Percentiles rank a stretch among this genome's conserved stretches.
Evolutionary conservation across 306 rosid species (phyloP).

Genomic region (Lotus japonicus): DNA sequence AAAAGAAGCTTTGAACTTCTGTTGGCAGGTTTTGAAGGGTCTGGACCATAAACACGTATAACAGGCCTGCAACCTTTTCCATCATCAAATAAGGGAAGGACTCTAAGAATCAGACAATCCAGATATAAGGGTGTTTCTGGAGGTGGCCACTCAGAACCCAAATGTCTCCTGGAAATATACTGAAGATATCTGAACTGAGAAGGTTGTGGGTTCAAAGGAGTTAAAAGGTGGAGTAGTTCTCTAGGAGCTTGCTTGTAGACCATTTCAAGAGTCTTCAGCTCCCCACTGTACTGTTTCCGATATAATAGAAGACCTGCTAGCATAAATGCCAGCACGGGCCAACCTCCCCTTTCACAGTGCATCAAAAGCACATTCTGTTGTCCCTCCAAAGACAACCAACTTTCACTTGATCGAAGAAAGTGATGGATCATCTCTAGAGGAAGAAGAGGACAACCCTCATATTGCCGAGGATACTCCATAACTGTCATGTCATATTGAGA

Average conservation of each 20-base stretch:
- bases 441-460: slow-evolving; percentile 82
- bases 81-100: slow-evolving; percentile 65
- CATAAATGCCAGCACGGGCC: slow-evolving; percentile 99
- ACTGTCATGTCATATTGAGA: slow-evolving; percentile 96
- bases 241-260: slow-evolving; percentile 97
- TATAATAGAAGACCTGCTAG: slow-evolving; percentile 82
- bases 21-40: slow-evolving; percentile 63
- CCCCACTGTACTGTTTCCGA: slow-evolving; percentile 90
- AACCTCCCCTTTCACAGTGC: slow-evolving; percentile 98
- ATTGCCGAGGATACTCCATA: slow-evolving; percentile 96
- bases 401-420: slow-evolving; percentile 96
- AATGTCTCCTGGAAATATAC: slow-evolving; percentile 79
- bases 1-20: slow-evolving; percentile 87
- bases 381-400: slow-evolving; percentile 95
- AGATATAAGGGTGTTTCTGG: slow-evolving; percentile 73
- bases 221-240: slow-evolving; percentile 75
- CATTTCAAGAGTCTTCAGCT: slow-evolving; percentile 94
- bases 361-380: slow-evolving; percentile 89
- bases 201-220: slow-evolving; percentile 86
- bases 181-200: slow-evolving; percentile 98
- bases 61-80: slow-evolving; percentile 86
- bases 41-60: slow-evolving; percentile 78
- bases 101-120: slow-evolving; percentile 81
- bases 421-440: slow-evolving; percentile 94
- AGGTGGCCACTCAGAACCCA: slow-evolving; percentile 93